A percentile compares a stretch with the other conserved stretches of the same genome.
These are phyloP conservation scores for Cylindrotheca closterium DNA, from an alignment of 108 stramenopile species.

Conservation along the genomic window DNA sequence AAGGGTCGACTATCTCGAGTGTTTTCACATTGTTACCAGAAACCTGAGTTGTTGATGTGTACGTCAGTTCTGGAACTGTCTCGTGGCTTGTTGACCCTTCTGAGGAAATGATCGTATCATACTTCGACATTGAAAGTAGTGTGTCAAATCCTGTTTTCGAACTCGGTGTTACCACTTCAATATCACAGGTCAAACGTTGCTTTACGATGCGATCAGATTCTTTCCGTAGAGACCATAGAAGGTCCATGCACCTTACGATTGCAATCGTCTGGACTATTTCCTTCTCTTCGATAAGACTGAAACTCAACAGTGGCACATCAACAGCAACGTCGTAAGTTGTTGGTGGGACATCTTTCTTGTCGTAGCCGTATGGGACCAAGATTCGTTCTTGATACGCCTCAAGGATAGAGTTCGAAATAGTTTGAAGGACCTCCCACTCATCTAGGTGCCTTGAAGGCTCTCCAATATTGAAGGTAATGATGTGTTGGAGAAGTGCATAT, in stretches of 20 bases:
- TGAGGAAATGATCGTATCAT: constrained; percentile 9
- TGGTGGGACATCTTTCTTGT: constrained; percentile 71
- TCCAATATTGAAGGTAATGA: constrained; percentile 62
- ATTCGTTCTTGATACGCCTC: constrained; percentile 35
- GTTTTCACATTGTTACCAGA: constrained; percentile 52
- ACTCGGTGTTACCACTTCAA: constrained; percentile 20
- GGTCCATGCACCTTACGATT: constrained; percentile 27
- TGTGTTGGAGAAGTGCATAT: constrained; percentile 60
- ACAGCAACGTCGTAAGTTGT: constrained; percentile 58
- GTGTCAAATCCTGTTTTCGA: constrained; percentile 9
- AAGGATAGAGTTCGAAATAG: constrained; percentile 24
- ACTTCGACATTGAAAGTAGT: constrained; percentile 34
- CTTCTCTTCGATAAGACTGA: constrained; percentile 17
- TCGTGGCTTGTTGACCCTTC: constrained; percentile 8
- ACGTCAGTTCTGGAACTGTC: constrained; percentile 34
- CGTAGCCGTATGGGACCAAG: constrained; percentile 72
- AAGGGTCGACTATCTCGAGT: constrained; percentile 48
- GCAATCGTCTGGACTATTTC: constrained; percentile 16
- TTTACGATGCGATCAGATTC: constrained; percentile 32
- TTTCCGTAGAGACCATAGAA: constrained; percentile 48
- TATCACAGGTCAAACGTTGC: constrained; percentile 35
- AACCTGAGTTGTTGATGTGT: constrained; percentile 52
- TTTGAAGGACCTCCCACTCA: constrained; percentile 60
- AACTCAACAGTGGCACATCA: constrained; percentile 22
- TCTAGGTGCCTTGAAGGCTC: constrained; percentile 63